Percentiles rank a stretch among this genome's conserved stretches.
These are phyloP conservation scores for Blepharisma stoltei DNA, from an alignment of 73 alveolate species.

Conservation along the genomic window DNA sequence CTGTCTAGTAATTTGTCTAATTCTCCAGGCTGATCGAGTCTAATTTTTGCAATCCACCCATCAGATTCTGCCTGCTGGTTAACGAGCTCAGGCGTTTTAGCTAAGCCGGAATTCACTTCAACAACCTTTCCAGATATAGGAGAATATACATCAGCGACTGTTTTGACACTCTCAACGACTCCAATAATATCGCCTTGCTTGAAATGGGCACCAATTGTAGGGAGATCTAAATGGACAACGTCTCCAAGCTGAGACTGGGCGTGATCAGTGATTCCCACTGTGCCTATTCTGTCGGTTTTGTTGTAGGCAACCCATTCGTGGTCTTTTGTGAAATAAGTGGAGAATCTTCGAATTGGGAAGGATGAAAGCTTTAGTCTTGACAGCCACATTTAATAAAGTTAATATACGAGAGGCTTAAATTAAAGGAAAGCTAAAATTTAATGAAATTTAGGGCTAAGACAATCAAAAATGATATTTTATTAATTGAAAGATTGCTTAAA, in stretches of 20 bases:
- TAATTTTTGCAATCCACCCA: slow-evolving; percentile 59
- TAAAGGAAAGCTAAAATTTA: too few relatives aligned
- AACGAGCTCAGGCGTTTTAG: slow-evolving; percentile 47
- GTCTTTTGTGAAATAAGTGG: slow-evolving; percentile 42
- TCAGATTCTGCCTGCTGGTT: slow-evolving; percentile 49
- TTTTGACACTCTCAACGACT: slow-evolving; percentile 64
- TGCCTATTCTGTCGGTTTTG: slow-evolving; percentile 45
- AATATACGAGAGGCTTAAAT: too few relatives aligned
- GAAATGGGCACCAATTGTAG: slow-evolving; percentile 37
- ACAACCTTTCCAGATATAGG: slow-evolving; percentile 52
- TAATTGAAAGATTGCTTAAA: too few relatives aligned
- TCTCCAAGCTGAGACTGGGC: slow-evolving; percentile 74
- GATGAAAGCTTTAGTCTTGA: background rate
- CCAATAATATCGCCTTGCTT: slow-evolving; percentile 48
- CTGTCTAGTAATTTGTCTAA: slow-evolving; percentile 21
- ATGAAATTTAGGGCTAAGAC: too few relatives aligned
- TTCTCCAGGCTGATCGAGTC: slow-evolving; percentile 37
- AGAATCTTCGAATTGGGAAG: background rate
- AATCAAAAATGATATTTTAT: too few relatives aligned
- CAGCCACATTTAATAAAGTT: background rate
- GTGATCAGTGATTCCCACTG: slow-evolving; percentile 58
- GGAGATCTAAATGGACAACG: slow-evolving; percentile 52
- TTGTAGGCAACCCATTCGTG: slow-evolving; percentile 67
- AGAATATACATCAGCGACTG: slow-evolving; percentile 60
- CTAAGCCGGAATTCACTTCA: slow-evolving; percentile 37